A percentile compares a stretch with the other conserved stretches of the same genome.
Evolutionary conservation across 345 rosid species (phyloP).

Genomic region (Pugionium cornutum): DNA sequence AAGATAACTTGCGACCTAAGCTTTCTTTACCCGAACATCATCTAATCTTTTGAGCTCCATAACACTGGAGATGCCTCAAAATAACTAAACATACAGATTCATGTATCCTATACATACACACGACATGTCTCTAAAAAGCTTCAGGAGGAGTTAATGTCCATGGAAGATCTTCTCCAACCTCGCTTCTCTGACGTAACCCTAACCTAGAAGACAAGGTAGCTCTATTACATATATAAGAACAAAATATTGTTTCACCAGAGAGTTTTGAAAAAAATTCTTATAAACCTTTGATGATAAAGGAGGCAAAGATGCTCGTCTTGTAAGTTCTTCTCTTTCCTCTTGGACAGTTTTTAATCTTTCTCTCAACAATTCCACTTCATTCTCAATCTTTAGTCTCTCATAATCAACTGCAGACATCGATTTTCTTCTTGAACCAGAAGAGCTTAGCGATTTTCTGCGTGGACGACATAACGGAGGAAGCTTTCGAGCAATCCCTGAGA

Average conservation of each 20-base stretch:
- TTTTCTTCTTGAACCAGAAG: slow-evolving; percentile 49
- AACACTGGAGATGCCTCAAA: no score
- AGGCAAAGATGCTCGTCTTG: slow-evolving; percentile 56
- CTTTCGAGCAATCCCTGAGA: slow-evolving; percentile 41
- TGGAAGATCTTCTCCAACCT: slow-evolving; percentile 47
- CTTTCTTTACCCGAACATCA: neutral
- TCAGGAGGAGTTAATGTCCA: slow-evolving; percentile 41
- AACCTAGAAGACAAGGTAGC: slow-evolving; percentile 44
- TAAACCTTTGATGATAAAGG: slow-evolving; percentile 58
- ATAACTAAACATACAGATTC: neutral
- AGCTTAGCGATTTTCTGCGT: slow-evolving; percentile 35
- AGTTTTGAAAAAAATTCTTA: neutral
- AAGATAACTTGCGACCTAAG: neutral
- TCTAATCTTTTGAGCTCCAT: no score
- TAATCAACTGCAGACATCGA: slow-evolving; percentile 78
- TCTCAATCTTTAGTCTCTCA: slow-evolving; percentile 70
- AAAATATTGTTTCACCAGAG: neutral
- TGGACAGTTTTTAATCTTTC: slow-evolving; percentile 63
- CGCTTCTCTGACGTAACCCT: slow-evolving; percentile 54
- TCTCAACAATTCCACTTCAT: slow-evolving; percentile 66
- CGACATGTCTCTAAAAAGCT: neutral
- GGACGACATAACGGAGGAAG: slow-evolving; percentile 46
- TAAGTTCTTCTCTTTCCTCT: slow-evolving; percentile 63
- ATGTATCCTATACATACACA: neutral
- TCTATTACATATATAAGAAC: neutral